Percentiles rank a stretch among this genome's conserved stretches.
These are phyloP conservation scores for Amylocystis lapponica DNA, from an alignment of 768 basidiomycete species.

Conservation along the genomic window DNA sequence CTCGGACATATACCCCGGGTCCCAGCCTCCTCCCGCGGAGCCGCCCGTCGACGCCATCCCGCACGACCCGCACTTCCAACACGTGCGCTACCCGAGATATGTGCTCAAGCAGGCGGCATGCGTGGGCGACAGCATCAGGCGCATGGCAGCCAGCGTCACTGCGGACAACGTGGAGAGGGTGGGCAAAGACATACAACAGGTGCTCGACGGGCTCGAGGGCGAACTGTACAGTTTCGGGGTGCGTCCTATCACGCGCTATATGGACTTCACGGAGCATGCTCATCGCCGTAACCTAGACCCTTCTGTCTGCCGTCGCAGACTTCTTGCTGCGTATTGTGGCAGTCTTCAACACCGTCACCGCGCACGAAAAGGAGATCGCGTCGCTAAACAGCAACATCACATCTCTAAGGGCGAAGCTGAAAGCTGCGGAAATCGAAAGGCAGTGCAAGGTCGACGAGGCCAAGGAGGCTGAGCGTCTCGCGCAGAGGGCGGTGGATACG, in stretches of 20 bases:
- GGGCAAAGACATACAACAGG: not conserved
- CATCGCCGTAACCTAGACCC: not conserved
- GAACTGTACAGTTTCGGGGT: not conserved
- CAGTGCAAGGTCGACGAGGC: not conserved
- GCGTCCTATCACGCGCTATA: not conserved
- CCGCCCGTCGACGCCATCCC: too few species aligned
- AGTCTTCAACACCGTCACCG: not conserved
- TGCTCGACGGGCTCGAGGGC: not conserved
- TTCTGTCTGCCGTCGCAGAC: not conserved
- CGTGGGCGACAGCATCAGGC: not conserved
- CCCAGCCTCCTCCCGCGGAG: too few species aligned
- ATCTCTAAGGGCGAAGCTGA: not conserved
- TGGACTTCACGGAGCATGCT: not conserved
- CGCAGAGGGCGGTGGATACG: not conserved
- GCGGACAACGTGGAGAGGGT: not conserved
- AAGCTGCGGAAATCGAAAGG: not conserved
- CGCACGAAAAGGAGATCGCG: not conserved
- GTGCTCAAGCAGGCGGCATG: conserved; percentile 1
- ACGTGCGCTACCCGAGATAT: not conserved
- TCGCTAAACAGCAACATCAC: not conserved
- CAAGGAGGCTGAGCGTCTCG: not conserved
- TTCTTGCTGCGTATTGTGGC: not conserved
- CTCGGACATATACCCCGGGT: too few species aligned
- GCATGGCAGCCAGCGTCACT: not conserved
- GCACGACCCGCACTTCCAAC: too few species aligned